Evolutionary conservation across 768 basidiomycete species (phyloP).

Genomic region (Mycena rebaudengoi): DNA sequence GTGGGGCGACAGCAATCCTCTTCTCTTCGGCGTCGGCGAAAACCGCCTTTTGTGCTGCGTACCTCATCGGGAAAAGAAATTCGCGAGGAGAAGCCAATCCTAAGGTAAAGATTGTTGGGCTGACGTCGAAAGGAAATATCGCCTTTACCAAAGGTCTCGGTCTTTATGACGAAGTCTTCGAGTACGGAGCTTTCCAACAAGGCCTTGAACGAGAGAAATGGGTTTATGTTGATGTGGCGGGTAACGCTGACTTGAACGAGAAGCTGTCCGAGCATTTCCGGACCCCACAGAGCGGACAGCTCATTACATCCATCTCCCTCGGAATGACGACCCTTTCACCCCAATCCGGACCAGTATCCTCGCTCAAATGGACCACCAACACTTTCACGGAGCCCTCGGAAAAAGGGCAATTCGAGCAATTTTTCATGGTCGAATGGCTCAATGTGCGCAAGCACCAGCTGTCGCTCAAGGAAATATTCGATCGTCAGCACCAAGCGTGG

Average conservation of each 20-base stretch:
- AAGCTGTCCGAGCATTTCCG: constrained; percentile 52
- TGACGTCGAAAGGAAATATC: constrained; percentile 66
- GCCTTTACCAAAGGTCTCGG: constrained; percentile 62
- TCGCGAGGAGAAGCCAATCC: constrained; percentile 34
- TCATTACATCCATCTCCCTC: constrained; percentile 55
- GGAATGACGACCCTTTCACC: constrained; percentile 68
- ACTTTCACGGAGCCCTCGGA: constrained; percentile 34
- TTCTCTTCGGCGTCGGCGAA: constrained; percentile 79
- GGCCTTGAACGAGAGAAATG: constrained; percentile 45
- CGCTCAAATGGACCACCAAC: constrained; percentile 50
- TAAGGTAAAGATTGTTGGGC: constrained; percentile 56
- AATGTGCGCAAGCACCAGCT: constrained; percentile 60
- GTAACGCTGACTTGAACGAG: constrained; percentile 59
- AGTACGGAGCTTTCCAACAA: constrained; percentile 57
- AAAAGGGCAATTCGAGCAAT: constrained; percentile 50
- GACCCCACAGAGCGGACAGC: constrained; percentile 41
- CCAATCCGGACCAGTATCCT: constrained; percentile 40
- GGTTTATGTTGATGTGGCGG: constrained; percentile 73
- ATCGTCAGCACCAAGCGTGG: constrained; percentile 66
- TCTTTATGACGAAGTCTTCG: constrained; percentile 65
- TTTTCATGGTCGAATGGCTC: constrained; percentile 80
- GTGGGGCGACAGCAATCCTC: constrained; percentile 56
- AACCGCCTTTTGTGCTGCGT: constrained; percentile 76
- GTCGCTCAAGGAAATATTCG: constrained; percentile 53
- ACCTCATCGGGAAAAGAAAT: constrained; percentile 60